Evolutionary conservation across 2,329 filamentous ascomycete species (phyloP).

Genomic region (Fusarium transvaalense): DNA sequence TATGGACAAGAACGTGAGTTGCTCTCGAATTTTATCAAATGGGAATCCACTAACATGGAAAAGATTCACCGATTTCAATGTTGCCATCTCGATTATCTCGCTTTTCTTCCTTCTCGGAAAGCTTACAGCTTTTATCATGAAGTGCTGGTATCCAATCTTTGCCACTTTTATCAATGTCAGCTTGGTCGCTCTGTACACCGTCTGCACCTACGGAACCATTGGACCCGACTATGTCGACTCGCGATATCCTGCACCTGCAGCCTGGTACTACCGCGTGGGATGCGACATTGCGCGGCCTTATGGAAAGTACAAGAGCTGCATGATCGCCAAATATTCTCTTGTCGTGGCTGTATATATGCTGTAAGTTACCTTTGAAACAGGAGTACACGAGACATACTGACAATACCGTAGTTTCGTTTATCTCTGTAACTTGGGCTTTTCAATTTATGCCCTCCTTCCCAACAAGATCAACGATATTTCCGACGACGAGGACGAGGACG

Average conservation of each 20-base stretch:
- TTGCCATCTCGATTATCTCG: conserved; percentile 79
- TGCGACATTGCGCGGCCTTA: conserved; percentile 71
- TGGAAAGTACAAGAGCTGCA: conserved; percentile 69
- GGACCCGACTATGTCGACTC: conserved; percentile 79
- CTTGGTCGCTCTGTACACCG: conserved; percentile 72
- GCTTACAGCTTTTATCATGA: conserved; percentile 76
- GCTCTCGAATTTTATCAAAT: neutral
- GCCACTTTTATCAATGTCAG: conserved; percentile 68
- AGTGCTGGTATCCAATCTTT: conserved; percentile 76
- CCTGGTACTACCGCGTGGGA: conserved; percentile 81
- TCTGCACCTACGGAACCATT: conserved; percentile 77
- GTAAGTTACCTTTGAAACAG: conserved; percentile 61
- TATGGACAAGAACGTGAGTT: conserved; percentile 80
- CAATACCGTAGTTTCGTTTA: conserved; percentile 67
- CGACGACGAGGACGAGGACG: conserved; percentile 58
- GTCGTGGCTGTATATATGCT: conserved; percentile 75
- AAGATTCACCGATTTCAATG: conserved; percentile 80
- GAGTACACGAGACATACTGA: neutral
- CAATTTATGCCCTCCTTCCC: conserved; percentile 69
- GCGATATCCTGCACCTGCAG: conserved; percentile 68
- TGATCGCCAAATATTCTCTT: conserved; percentile 76
- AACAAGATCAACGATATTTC: conserved; percentile 65
- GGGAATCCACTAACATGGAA: conserved; percentile 5
- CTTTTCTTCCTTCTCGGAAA: conserved; percentile 82
- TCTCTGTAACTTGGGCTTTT: conserved; percentile 68